Percentiles rank a stretch among this genome's conserved stretches.
Evolutionary conservation across 1,284 basidiomycete species (phyloP).

Genomic region (Fomitiporia mediterranea): DNA sequence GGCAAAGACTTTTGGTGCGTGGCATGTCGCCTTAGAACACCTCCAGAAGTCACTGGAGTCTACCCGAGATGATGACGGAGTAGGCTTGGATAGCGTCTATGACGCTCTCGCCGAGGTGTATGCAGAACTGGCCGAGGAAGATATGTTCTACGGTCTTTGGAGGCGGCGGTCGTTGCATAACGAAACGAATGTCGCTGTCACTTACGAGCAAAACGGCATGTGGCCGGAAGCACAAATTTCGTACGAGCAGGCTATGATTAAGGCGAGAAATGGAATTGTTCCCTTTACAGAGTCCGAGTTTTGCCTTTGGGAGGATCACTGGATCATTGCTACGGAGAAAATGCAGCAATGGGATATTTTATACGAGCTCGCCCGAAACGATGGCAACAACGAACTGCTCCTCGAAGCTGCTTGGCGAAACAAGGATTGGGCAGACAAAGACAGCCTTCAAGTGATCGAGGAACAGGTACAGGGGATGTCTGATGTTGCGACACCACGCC

Average conservation of each 20-base stretch:
- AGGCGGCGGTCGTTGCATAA: conserved; percentile 81
- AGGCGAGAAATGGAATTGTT: conserved; percentile 77
- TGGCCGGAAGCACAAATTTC: conserved; percentile 90
- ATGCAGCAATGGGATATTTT: conserved; percentile 98
- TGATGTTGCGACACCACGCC: conserved; percentile 87
- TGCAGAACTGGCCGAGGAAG: conserved; percentile 93
- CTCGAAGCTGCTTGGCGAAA: conserved; percentile 96
- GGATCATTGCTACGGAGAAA: conserved; percentile 95
- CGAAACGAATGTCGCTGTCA: conserved; percentile 91
- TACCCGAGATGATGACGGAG: conserved; percentile 77
- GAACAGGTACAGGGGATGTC: conserved; percentile 80
- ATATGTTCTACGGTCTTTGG: conserved; percentile 98
- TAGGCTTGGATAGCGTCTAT: conserved; percentile 79
- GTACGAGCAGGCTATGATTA: conserved; percentile 90
- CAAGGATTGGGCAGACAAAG: conserved; percentile 85
- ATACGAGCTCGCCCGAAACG: conserved; percentile 87
- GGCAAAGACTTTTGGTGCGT: conserved; percentile 93
- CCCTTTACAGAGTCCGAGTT: conserved; percentile 96
- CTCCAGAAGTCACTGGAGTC: conserved; percentile 76
- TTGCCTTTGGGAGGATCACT: conserved; percentile 99
- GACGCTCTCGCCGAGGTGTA: conserved; percentile 95
- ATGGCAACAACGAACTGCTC: conserved; percentile 89
- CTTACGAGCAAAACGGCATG: conserved; percentile 96
- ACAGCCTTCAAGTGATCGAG: conserved; percentile 78
- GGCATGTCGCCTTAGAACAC: conserved; percentile 90